Base-by-base conservation (phyloP, 2,329 filamentous ascomycete species). In the Ophiostoma perfectum region DNA sequence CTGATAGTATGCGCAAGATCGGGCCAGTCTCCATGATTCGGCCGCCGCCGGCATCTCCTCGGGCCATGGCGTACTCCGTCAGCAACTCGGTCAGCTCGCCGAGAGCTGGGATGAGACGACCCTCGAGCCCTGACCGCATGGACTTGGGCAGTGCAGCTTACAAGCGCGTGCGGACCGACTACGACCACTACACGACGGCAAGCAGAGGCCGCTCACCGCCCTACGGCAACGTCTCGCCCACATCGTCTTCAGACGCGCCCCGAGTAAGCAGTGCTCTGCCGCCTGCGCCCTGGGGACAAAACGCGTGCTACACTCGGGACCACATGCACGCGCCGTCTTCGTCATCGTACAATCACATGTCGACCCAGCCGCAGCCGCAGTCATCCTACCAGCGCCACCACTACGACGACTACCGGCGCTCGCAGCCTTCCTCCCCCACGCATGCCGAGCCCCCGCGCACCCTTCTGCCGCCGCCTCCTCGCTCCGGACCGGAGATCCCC, bases 101-200 rank as follows among this genome's bases (percentile, higher is more conserved):
- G 27, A 27, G 27, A 27, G 27, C 63, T 1, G 64, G 64, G 27
- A 52, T 65, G 64, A 11, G 45, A 3, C 14, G 78, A 1, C 76
- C 74, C 71, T 73, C 69, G 55, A 79, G 72, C 63, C 76, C 78
- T 9, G 73, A 75, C 9, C 70, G 74, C 38, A 64, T 72, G 42
- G 41, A 64, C 39, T 4, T 7, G 16, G 39, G 52, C 39, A 55
- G 44, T n/a, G 64, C 66, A 5, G 74, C 81, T 38, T 74, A 79
- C 70, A 87, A 87, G 76, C 80, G 84, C 69, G 76, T 81, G 52
- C 80, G 81, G 67, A 75, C 83, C 39, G 80, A 79, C 16, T 82
- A 81, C 71, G 81, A 84, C 64, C 76, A 79, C 60, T 84, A 81
- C 70, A 76, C 79, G 58, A 74, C 79, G 2, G 47, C 67, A 16